A percentile compares a stretch with the other conserved stretches of the same genome.
Conservation (phyloP, 1,284 basidiomycete genomes). For the Sanguinoderma infundibulare region DNA sequence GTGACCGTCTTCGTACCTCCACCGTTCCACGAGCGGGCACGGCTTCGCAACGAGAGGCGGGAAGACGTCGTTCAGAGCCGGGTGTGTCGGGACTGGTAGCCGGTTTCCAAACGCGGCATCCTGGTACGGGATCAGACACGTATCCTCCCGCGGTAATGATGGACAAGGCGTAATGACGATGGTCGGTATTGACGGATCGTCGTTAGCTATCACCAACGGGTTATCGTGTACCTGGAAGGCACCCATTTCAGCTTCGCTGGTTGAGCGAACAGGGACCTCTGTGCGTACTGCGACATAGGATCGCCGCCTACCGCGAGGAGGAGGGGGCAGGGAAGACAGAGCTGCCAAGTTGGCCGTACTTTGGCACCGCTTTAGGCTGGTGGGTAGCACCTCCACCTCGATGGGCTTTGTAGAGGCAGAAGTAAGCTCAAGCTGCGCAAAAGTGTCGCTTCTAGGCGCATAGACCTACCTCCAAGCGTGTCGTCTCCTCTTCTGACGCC, state of each 20-base stretch:
- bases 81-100: conserved; percentile 55
- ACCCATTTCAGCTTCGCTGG: background rate
- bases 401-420: conserved; percentile 9
- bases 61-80: conserved; percentile 51
- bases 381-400: conserved; percentile 20
- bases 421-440: background rate
- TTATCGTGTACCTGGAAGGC: conserved; percentile 14
- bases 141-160: conserved; percentile 40
- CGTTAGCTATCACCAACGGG: conserved; percentile 25
- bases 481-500: conserved; percentile 4
- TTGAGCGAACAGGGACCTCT: background rate
- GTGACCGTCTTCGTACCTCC: conserved; percentile 56
- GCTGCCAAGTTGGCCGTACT: conserved; percentile 5
- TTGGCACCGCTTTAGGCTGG: conserved; percentile 9
- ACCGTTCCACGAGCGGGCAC: conserved; percentile 41
- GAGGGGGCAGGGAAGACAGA: conserved; percentile 9
- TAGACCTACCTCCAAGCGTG: conserved; percentile 21
- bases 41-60: conserved; percentile 43
- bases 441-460: background rate
- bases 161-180: conserved; percentile 56
- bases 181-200: conserved; percentile 46
- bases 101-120: conserved; percentile 54
- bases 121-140: conserved; percentile 55
- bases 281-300: conserved; percentile 16
- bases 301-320: conserved; percentile 16